Base-by-base conservation (phyloP, 192 early-diverging fungal species). In the Irineochytrium annulatum region DNA sequence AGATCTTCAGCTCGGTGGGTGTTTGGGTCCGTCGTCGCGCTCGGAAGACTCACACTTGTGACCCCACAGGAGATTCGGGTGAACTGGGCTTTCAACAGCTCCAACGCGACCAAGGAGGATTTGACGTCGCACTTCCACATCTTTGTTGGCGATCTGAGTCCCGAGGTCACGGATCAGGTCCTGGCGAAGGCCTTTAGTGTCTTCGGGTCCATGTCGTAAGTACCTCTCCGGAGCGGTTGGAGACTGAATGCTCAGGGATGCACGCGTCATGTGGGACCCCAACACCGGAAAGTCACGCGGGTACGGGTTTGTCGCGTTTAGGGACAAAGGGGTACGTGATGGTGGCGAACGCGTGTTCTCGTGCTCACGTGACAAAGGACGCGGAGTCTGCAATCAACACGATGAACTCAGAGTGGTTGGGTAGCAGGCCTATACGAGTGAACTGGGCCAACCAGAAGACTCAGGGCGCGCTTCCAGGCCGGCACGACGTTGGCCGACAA, bases 381-480 rank as follows among this genome's bases (percentile, higher is more conserved):
- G 93, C 93, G 29, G 92, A 95, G 49, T 83, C 78, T 45, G 92
- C 92, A 16, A 89, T 95, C 60, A 65, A 71, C 30, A 72, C 82
- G 28, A 94, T 94, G 93, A 94, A 93, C 68, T 91, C 91, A 54
- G 75, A 92, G 71, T 87, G 85, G 86, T 74, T 95, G 33, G 93
- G 91, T 62, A 87, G 81, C 68, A 81, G 90, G 55, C 81, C 86
- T 51, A 87, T 95, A 59, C 87, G 93, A 39, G 89, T 92, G 58
- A 94, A 94, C 77, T 95, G 93, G 93, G 93, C 93, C 19, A 95
- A 86, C 60, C 91, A 93, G 60, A 92, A 92, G 67, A 79, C 33
- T 11, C 13, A n/a, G 24, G 57, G 57, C 30, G 19, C 37, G 24
- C 17, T 19, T 16, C 0, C 22, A 19, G 41, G 27, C 34, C 11